phyloP scores from a whole-genome alignment of 495 filamentous ascomycete genomes.

The Penicillium mononematosum region DNA sequence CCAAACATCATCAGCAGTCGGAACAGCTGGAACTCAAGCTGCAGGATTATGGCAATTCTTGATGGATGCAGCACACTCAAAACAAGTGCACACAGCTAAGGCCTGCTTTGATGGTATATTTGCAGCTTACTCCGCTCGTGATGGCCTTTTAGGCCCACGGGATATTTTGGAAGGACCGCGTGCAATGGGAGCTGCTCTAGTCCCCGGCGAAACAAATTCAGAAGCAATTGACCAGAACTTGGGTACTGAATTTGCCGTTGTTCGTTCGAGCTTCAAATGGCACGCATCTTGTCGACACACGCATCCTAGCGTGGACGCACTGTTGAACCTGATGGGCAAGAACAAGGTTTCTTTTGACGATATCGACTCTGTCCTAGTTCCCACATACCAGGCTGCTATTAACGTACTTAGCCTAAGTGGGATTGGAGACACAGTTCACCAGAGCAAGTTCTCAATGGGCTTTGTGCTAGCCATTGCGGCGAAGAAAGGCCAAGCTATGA shows the following conservation, averaged over 20 bases:
- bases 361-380: conserved; percentile 30
- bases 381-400: conserved; percentile 36
- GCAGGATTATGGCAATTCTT: conserved; percentile 42
- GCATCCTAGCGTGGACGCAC: conserved; percentile 37
- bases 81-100: conserved; percentile 40
- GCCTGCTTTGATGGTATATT: conserved; percentile 41
- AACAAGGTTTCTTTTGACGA: conserved; percentile 30
- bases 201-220: conserved; percentile 26
- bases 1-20: conserved; percentile 32
- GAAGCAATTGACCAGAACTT: conserved; percentile 33
- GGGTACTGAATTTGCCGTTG: conserved; percentile 27
- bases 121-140: conserved; percentile 32
- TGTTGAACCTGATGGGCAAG: conserved; percentile 33
- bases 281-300: conserved; percentile 41
- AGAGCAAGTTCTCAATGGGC: conserved; percentile 43
- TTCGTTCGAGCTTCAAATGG: conserved; percentile 39
- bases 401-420: conserved; percentile 35
- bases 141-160: conserved; percentile 31
- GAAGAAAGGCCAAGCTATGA: conserved; percentile 38
- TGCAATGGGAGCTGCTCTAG: conserved; percentile 34
- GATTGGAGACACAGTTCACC: conserved; percentile 35
- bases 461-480: conserved; percentile 40
- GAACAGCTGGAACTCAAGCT: conserved; percentile 39
- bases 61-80: conserved; percentile 38
- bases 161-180: conserved; percentile 39